Evolutionary conservation across 768 basidiomycete genomes (phyloP), one percentile per base, ranked within the genome.

Genomic region (Russula sp.): DNA sequence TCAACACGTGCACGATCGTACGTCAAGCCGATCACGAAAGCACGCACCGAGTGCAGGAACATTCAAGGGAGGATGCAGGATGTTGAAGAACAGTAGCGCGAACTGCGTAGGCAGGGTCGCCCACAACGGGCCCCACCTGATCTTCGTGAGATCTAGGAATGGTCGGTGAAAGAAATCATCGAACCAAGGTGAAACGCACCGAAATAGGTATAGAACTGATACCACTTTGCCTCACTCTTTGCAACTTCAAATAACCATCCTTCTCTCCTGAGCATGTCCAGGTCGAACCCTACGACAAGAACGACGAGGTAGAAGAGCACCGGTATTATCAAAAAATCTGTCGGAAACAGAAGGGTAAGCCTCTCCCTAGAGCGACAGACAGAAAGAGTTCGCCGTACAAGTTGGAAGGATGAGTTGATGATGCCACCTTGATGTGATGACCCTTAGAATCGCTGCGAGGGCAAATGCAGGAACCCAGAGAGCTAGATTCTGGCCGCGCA

Each of bases 381-480:
- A 67, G 66, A 73, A 73, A 39, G 56, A 76, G 25, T 29, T 3
- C 3, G 25, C 25, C 90, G 68, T 60, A 91, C 90, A 93, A 36
- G 84, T 74, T 2, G 97, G 96, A 71, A 98, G 95, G 69, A 98
- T 81, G 20, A 98, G 80, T 65, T 98, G 94, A 73, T 98, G 93
- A 43, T 87, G 82, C 74, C 77, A 91, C 62, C 79, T 81, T 56
- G 84, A 79, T 2, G 93, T 98, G 72, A 97, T 87, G 5, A 91
- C 58, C 54, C 95, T 79, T 55, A 99, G 75, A 2, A 91, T 64
- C 22, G 90, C 75, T 0, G 95, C 95, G 32, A 98, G 77, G 2
- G 72, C 74, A 35, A 97, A 76, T 0, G 96, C 92, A 1, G 91
- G 77, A 0, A 82, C 73, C 96, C 96, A 99, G 2, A 95, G 77